A percentile compares a stretch with the other conserved stretches of the same genome.
These are phyloP conservation scores for Esteya vermicola DNA, from an alignment of 2,329 filamentous ascomycete genomes.

Conservation along the genomic window DNA sequence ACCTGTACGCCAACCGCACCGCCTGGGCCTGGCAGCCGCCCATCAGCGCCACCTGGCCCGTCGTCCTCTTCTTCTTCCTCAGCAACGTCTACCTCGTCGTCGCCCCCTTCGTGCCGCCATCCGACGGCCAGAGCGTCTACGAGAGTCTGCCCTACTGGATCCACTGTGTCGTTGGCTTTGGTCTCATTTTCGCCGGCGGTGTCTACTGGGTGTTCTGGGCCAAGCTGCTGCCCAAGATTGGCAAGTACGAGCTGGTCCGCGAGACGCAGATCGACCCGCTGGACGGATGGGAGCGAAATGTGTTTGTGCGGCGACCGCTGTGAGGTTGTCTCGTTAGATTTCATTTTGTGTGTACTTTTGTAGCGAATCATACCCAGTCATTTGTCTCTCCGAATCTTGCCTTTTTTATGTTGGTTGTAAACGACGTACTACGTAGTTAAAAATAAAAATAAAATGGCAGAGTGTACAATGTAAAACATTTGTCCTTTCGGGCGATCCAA, in stretches of 20 bases:
- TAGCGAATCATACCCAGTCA: no score
- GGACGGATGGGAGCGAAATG: conserved; percentile 48
- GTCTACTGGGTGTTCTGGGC: conserved; percentile 45
- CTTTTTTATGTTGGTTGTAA: no score
- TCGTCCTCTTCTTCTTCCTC: conserved; percentile 42
- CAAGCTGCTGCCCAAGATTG: conserved; percentile 33
- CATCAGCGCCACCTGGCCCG: conserved; percentile 37
- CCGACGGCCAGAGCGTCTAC: conserved; percentile 37
- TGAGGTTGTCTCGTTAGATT: no score
- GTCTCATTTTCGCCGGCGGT: conserved; percentile 34
- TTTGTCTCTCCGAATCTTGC: no score
- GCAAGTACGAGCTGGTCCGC: conserved; percentile 39
- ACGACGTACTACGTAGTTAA: no score
- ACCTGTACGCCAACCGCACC: conserved; percentile 35
- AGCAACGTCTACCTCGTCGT: conserved; percentile 48
- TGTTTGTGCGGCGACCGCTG: conserved; percentile 32
- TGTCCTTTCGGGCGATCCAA: no score
- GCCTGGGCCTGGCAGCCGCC: conserved; percentile 38
- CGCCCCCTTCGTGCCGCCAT: conserved; percentile 42
- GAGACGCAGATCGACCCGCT: conserved; percentile 38
- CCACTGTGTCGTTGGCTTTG: conserved; percentile 42
- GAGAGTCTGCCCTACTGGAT: conserved; percentile 40
- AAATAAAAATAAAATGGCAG: no score
- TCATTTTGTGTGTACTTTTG: no score
- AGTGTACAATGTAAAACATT: no score